Evolutionary conservation across 257 asterid genomes (phyloP), one percentile per base, ranked within the genome.

Genomic region (Anisodus acutangulus): DNA sequence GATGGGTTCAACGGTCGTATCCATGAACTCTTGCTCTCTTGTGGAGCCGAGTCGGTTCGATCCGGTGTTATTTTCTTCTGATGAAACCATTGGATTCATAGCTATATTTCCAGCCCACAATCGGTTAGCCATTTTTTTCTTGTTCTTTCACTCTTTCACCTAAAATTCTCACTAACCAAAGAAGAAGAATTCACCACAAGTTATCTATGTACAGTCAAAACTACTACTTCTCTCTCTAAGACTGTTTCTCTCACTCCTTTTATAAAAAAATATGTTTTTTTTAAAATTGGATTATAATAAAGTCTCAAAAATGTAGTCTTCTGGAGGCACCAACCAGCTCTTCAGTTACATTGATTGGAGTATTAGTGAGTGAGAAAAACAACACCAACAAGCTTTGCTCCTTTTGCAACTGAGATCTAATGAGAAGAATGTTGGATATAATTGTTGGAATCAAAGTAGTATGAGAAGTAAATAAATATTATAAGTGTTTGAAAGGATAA

Each of bases 61-160:
- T 12, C 84, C 88, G 2, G 80, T 76, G 11, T 4, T 79, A 41
- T 85, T 86, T 51, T 88, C 92, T 5, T 90, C 92, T 41, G 19
- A 43, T 11, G 91, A 87, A 11, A 87, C 84, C 88, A 93, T 86
- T 55, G 92, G 92, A 76, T 93, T 93, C 93, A 90, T 91, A 83
- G 81, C 90, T 87, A 84, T 78, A 80, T 91, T 92, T 67, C 91
- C 98, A 64, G 90, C 88, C 98, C 98, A 93, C 98, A 97, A 94
- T 83, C 93, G 84, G 87, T 92, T 91, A 3, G 95, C 92, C 98
- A 94, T 94, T 35, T 15, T 15, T 12, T 16, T 8, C 47, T 79
- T 13, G 26, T 80, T 85, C 86, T 0, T 87, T 84, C 79, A 82
- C 84, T 22, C 54, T 53, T 70, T 53, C 81, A 72, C 83, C 82